Conservation (phyloP, 2,329 filamentous ascomycete genomes). For the Xylariaceae sp. region DNA sequence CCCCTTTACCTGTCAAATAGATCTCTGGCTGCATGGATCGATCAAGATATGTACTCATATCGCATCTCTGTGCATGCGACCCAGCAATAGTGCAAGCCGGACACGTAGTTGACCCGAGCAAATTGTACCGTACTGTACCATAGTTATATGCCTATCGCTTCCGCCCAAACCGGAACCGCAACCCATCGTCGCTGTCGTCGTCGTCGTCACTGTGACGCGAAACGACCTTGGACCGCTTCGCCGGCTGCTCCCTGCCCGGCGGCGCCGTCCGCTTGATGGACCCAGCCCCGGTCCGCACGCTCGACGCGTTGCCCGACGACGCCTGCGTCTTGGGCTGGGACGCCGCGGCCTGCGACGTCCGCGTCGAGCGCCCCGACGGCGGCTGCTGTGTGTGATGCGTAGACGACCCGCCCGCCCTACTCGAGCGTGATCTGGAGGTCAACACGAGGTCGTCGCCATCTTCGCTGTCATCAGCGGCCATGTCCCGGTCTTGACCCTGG, state of each 20-base stretch:
- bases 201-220: constrained; percentile 33
- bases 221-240: constrained; percentile 30
- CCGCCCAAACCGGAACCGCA: constrained; percentile 50
- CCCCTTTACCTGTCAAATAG: not conserved
- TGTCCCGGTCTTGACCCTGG: constrained; percentile 13
- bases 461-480: constrained; percentile 14
- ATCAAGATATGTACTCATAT: too few species aligned
- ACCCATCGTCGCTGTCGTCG: constrained; percentile 51
- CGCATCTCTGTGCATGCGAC: too few species aligned
- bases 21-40: not conserved
- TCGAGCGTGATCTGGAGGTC: constrained; percentile 15
- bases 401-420: constrained; percentile 24
- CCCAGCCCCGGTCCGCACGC: constrained; percentile 6
- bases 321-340: constrained; percentile 18
- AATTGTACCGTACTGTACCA: not conserved
- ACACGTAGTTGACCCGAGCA: too few species aligned
- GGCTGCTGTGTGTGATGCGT: not conserved
- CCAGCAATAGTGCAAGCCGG: too few species aligned
- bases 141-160: constrained; percentile 26
- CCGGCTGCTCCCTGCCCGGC: constrained; percentile 30
- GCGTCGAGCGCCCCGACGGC: not conserved
- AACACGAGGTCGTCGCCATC: constrained; percentile 20
- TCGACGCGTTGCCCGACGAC: not conserved
- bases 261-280: constrained; percentile 28
- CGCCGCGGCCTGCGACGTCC: constrained; percentile 13